Evolutionary conservation across 2,329 filamentous ascomycete genomes (phyloP), one percentile per base, ranked within the genome.

Genomic region (Aureobasidium lini): DNA sequence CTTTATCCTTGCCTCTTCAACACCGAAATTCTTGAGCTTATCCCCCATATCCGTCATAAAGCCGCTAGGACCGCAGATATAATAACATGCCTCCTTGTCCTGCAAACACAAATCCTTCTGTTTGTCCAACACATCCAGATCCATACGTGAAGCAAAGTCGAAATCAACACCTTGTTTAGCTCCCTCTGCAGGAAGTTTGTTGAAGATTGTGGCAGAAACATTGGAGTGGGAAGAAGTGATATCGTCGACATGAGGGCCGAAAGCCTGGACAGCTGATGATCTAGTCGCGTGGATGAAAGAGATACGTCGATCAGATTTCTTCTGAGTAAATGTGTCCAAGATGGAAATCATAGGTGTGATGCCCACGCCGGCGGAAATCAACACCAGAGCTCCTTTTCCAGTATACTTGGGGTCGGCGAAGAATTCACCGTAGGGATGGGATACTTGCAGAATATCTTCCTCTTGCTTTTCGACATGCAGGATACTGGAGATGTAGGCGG

Each of bases 321-420:
- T 61, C 62, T 66, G 57, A n/a, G 70, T 11, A 6, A 85, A 70
- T 6, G 77, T 77, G 67, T 86, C 82, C 61, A 89, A 76, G 58
- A 90, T 89, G 43, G 83, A 78, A 61, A 84, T 74, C 73, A 89
- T 76, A 32, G 85, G 84, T 6, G 86, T 88, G 53, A 86, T 76
- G 23, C 87, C 87, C 5, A 89, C 84, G 18, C 87, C 87, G 1
- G 84, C 84, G 0, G 84, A 86, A 48, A 89, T 76, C 44, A 90
- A 76, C 1, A 87, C 85, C 0, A 87, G 71, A 5, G 86, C 86
- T 15, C 75, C 74, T 8, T 73, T 70, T 0, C 64, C 67, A 39
- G 79, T 67, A 31, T 77, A 71, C 15, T 73, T 66, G 0, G 75
- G 70, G 64, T 86, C 79, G 46, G 85, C 77, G 72, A 79, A 84